Conservation (phyloP, 768 basidiomycete genomes). For the Pleurotus ostreatus region DNA sequence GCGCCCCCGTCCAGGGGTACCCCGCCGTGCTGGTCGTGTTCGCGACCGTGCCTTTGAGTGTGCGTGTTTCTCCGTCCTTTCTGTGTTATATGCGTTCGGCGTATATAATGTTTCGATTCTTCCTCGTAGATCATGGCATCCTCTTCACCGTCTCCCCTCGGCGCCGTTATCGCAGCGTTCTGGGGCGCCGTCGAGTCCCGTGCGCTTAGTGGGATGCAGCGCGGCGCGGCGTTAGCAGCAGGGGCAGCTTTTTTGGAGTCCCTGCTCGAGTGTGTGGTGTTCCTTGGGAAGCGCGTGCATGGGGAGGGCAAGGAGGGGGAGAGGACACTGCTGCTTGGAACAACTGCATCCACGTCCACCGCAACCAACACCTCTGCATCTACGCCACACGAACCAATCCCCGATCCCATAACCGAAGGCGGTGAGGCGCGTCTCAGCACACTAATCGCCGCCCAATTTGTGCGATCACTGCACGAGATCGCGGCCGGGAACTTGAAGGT, state of each 20-base stretch:
- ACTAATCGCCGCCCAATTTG: slow-evolving; percentile 43
- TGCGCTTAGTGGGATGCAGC: slow-evolving; percentile 56
- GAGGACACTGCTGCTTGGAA: neutral
- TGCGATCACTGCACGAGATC: slow-evolving; percentile 46
- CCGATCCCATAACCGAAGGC: no score
- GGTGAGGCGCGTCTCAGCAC: slow-evolving; percentile 8
- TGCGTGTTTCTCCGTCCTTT: slow-evolving; percentile 21
- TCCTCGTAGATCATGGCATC: slow-evolving; percentile 25
- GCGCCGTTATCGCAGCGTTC: slow-evolving; percentile 65
- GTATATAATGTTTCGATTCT: neutral
- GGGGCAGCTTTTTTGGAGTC: slow-evolving; percentile 67
- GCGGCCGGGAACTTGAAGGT: slow-evolving; percentile 40
- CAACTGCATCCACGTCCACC: no score
- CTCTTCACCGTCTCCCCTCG: slow-evolving; percentile 25
- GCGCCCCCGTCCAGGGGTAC: slow-evolving; percentile 75
- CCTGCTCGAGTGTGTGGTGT: slow-evolving; percentile 65
- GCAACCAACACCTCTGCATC: no score
- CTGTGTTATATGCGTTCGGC: neutral
- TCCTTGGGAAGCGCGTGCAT: slow-evolving; percentile 43
- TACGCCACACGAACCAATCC: no score
- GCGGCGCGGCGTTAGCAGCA: slow-evolving; percentile 27
- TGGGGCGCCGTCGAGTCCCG: slow-evolving; percentile 79
- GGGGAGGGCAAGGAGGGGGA: slow-evolving; percentile 11
- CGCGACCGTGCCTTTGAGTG: slow-evolving; percentile 71
- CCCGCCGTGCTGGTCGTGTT: slow-evolving; percentile 77